Conservation (phyloP, 2,329 filamentous ascomycete species). For the Mycogone perniciosa region DNA sequence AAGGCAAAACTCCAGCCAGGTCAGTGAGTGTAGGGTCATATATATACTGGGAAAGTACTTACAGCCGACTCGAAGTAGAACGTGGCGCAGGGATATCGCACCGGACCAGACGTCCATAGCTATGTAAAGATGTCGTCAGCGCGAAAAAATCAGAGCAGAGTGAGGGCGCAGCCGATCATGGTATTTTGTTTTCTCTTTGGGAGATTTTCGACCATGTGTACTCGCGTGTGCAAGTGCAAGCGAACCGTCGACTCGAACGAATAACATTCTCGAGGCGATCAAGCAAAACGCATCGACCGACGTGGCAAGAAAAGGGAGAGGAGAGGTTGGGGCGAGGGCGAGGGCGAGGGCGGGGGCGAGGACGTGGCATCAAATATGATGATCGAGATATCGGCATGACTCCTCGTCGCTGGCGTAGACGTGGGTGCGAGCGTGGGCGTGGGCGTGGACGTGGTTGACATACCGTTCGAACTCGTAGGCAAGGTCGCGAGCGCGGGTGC, state of each 20-base stretch:
- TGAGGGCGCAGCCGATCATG: conserved; percentile 13
- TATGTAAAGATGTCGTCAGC: conserved; percentile 44
- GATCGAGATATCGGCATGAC: conserved; percentile 19
- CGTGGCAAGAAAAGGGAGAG: conserved; percentile 17
- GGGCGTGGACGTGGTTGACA: conserved; percentile 54
- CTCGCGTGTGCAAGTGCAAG: conserved; percentile 18
- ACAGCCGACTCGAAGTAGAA: conserved; percentile 92
- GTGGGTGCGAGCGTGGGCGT: conserved; percentile 35
- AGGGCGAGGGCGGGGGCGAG: conserved; percentile 16
- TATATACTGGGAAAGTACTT: conserved; percentile 39
- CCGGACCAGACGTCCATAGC: conserved; percentile 94
- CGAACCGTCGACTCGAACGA: conserved; percentile 20
- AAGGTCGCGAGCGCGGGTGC: conserved; percentile 96
- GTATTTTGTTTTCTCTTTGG: conserved; percentile 5
- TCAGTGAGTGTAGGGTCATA: neutral
- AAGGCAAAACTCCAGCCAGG: conserved; percentile 70
- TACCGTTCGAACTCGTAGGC: conserved; percentile 99
- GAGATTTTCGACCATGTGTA: conserved; percentile 9
- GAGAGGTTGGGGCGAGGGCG: conserved; percentile 19
- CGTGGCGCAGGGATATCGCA: conserved; percentile 97
- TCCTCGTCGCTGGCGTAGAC: conserved; percentile 21
- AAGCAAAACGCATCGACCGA: conserved; percentile 22
- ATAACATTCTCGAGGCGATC: conserved; percentile 22
- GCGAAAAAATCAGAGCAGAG: conserved; percentile 20
- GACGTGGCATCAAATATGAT: conserved; percentile 19